Evolutionary conservation across 192 early-diverging fungal genomes (phyloP), one percentile per base, ranked within the genome.

Genomic region (Phycomyces blakesleeanus): DNA sequence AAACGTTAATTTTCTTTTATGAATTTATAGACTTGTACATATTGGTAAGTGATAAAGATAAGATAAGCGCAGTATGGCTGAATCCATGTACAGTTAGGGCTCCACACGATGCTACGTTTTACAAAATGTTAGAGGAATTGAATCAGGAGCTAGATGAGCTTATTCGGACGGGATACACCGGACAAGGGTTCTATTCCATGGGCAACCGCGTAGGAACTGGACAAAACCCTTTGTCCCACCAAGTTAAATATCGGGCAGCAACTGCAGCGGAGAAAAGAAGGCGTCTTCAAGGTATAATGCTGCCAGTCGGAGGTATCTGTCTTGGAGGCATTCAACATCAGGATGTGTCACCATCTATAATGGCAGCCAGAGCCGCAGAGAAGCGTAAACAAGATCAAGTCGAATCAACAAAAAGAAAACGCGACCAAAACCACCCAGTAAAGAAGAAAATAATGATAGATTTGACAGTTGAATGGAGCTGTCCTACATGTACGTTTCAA

Each of bases 321-420:
- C 38, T 85, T 29, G 84, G 82, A 39, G 58, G 66, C 16, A 55
- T 42, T 52, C 57, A 16, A 39, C 42, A 54, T 57, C 55, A 66
- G 59, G 71, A 63, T n/a, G 41, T 83, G 16, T 72, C 78, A 40
- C 81, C 85, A n/a, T 68, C 62, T 12, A 75, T 88, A 61, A 56
- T 91, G 74, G 86, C 89, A 12, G 85, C 82, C 0, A 55, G 73
- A 64, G 87, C 89, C n/a, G 88, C 89, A 5, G 91, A 91, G 68
- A 63, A 79, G 49, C 63, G 91, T 21, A 64, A 61, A 49, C 69
- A 62, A 59, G 91, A 91, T 73, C 61, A 71, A 3, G 29, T 85
- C 0, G 91, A 89, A 89, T 91, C 49, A 5, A 51, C 41, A 64
- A 11, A 41, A 14, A 21, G 70, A 52, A 15, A 34, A 34, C n/a